A percentile compares a stretch with the other conserved stretches of the same genome.
Conservation (phyloP, 2,329 filamentous ascomycete genomes). For the Lizonia empirigonia region DNA sequence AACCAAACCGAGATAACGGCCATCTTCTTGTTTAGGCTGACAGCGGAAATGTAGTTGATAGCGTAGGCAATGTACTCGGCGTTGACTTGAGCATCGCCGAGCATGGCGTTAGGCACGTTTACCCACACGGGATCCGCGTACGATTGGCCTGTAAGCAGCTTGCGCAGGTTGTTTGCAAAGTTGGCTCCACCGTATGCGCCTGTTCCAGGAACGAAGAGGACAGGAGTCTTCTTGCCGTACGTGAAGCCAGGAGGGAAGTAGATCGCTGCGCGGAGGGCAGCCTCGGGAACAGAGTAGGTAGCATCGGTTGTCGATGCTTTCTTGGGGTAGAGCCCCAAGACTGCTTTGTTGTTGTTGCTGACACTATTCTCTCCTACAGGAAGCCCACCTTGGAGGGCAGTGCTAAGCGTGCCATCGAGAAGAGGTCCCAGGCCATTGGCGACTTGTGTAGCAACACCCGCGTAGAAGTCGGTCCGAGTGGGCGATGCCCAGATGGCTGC, state of each 20-base stretch:
- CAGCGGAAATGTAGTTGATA: conserved; percentile 59
- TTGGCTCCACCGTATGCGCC: conserved; percentile 55
- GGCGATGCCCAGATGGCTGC: conserved; percentile 26
- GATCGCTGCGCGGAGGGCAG: conserved; percentile 57
- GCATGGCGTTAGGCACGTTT: conserved; percentile 57
- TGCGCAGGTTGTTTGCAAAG: conserved; percentile 57
- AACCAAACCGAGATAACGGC: conserved; percentile 54
- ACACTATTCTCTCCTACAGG: conserved; percentile 30
- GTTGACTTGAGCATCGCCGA: conserved; percentile 58
- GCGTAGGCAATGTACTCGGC: conserved; percentile 64
- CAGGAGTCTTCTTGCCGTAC: conserved; percentile 52
- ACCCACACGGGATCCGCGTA: conserved; percentile 56
- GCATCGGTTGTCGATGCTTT: conserved; percentile 51
- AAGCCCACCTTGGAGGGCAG: conserved; percentile 18
- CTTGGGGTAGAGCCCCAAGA: conserved; percentile 44
- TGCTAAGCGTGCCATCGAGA: conserved; percentile 24
- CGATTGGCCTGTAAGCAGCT: conserved; percentile 48
- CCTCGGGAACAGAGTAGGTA: conserved; percentile 56
- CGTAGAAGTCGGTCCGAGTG: conserved; percentile 24
- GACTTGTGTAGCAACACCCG: conserved; percentile 29
- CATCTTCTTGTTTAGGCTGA: conserved; percentile 36
- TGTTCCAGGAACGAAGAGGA: conserved; percentile 62
- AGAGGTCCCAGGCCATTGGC: conserved; percentile 24
- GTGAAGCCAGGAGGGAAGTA: conserved; percentile 57
- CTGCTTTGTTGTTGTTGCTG: conserved; percentile 29